phyloP scores from a whole-genome alignment of 257 asterid species.

The Nicotiana obtusifolia region DNA sequence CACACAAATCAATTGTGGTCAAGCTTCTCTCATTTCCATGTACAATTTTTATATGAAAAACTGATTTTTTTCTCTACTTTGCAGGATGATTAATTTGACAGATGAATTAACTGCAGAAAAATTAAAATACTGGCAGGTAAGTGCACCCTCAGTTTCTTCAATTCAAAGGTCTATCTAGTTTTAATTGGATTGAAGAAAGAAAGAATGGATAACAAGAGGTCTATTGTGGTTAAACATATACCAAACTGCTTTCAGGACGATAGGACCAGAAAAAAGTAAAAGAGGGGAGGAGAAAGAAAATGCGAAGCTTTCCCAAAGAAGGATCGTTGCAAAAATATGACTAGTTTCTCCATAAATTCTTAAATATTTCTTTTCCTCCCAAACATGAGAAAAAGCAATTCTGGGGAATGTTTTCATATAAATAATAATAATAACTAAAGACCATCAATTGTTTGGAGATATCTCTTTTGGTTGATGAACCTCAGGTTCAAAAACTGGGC shows the following conservation, averaged over 20 bases:
- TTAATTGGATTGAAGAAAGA: background rate
- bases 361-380: background rate
- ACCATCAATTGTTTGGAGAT: background rate
- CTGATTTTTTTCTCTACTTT: slow-evolving; percentile 21
- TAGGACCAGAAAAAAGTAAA: background rate
- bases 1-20: background rate
- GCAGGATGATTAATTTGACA: slow-evolving; percentile 82
- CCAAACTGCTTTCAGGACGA: background rate
- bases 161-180: background rate
- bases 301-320: background rate
- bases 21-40: background rate
- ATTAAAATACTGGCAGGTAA: slow-evolving; percentile 68
- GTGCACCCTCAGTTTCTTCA: slow-evolving; percentile 15
- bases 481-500: background rate
- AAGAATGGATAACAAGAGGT: background rate
- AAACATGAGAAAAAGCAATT: background rate
- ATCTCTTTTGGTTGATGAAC: background rate
- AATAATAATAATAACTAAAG: background rate
- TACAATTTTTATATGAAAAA: slow-evolving; percentile 7
- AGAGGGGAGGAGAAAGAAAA: background rate
- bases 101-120: slow-evolving; percentile 80
- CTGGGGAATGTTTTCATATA: background rate
- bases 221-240: background rate
- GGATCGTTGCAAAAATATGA: background rate
- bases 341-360: background rate